Conservation (phyloP, 2,329 filamentous ascomycete genomes). For the Fusarium sp. region DNA sequence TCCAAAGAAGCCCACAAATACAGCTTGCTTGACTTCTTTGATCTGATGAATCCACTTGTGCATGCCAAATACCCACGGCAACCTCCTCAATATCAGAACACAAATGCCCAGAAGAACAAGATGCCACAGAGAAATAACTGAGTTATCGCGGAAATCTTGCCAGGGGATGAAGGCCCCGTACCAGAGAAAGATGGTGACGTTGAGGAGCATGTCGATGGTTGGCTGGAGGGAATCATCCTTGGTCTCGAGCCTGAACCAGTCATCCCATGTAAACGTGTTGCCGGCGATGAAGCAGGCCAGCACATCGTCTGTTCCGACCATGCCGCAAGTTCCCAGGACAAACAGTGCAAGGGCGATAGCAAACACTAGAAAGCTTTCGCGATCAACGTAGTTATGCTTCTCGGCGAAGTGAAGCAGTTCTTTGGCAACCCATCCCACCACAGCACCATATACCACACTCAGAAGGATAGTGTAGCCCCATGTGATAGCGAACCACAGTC, state of each 20-base stretch:
- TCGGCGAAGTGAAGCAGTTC: conserved; percentile 88
- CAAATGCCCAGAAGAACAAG: conserved; percentile 80
- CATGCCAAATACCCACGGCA: conserved; percentile 81
- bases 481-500: conserved; percentile 86
- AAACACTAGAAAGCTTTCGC: conserved; percentile 90
- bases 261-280: conserved; percentile 91
- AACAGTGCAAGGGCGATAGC: conserved; percentile 88
- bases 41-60: conserved; percentile 86
- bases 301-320: conserved; percentile 90
- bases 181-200: conserved; percentile 91
- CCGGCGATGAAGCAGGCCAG: conserved; percentile 93
- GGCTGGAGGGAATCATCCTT: conserved; percentile 93
- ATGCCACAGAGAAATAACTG: conserved; percentile 78
- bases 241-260: conserved; percentile 93
- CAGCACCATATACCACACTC: conserved; percentile 81
- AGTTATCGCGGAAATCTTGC: conserved; percentile 74
- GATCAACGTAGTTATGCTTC: conserved; percentile 82
- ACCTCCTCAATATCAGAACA: conserved; percentile 80
- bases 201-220: conserved; percentile 94
- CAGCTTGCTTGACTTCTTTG: conserved; percentile 77
- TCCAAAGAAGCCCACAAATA: conserved; percentile 93
- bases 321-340: conserved; percentile 85
- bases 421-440: conserved; percentile 85
- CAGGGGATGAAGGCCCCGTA: conserved; percentile 89
- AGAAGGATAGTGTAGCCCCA: conserved; percentile 87